Evolutionary conservation across 2,329 filamentous ascomycete species (phyloP).

Genomic region (Alternaria triticina): DNA sequence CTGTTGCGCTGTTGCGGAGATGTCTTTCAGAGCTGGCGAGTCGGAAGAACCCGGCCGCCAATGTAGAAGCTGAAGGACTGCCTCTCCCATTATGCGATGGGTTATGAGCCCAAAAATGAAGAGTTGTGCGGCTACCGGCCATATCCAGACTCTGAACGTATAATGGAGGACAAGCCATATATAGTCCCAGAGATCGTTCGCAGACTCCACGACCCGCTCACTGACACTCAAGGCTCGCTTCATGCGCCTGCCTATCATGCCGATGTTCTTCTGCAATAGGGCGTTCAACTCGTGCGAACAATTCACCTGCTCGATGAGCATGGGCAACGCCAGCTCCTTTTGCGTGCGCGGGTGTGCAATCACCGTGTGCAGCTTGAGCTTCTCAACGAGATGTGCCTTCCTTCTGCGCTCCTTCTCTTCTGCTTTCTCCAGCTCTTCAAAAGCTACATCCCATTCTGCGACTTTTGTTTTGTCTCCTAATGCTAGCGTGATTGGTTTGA

Average conservation of each 20-base stretch:
- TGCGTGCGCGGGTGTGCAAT: slow-evolving; percentile 75
- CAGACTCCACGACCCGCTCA: slow-evolving; percentile 92
- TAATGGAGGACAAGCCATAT: slow-evolving; percentile 73
- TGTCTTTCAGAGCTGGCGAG: slow-evolving; percentile 87
- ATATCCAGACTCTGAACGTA: slow-evolving; percentile 74
- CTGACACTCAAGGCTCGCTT: slow-evolving; percentile 90
- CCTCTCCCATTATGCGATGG: slow-evolving; percentile 81
- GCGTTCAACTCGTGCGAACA: slow-evolving; percentile 90
- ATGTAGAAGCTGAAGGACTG: slow-evolving; percentile 79
- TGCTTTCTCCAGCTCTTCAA: slow-evolving; percentile 67
- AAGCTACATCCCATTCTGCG: slow-evolving; percentile 49
- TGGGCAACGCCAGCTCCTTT: slow-evolving; percentile 80
- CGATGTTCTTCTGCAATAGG: slow-evolving; percentile 86
- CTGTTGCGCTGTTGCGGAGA: slow-evolving; percentile 95
- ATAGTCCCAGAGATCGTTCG: slow-evolving; percentile 81
- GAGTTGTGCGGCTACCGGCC: slow-evolving; percentile 72
- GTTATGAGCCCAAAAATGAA: slow-evolving; percentile 82
- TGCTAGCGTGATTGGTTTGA: slow-evolving; percentile 86
- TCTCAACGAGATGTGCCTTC: slow-evolving; percentile 75
- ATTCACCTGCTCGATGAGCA: slow-evolving; percentile 92
- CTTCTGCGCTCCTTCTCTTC: slow-evolving; percentile 71
- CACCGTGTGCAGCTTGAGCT: slow-evolving; percentile 87
- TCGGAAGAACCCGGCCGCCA: slow-evolving; percentile 77
- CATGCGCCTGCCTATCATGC: slow-evolving; percentile 79
- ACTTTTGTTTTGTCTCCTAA: slow-evolving; percentile 67